Base-by-base conservation (phyloP, 169 alveolate species). In the Plasmodium falciparum region DNA sequence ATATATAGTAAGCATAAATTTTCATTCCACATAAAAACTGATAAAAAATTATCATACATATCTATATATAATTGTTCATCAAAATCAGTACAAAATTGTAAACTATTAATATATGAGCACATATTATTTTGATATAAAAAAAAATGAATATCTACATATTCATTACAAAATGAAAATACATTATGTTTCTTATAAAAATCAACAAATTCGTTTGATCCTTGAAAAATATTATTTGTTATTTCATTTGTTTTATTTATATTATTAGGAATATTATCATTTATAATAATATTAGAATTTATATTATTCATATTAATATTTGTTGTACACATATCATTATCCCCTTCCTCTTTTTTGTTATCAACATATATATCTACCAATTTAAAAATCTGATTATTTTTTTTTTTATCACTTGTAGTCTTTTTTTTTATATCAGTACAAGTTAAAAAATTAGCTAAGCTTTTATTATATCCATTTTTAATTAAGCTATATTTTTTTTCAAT, bases 11-110 rank as follows among this genome's bases (percentile, higher is more conserved):
- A 15, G 29, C 91, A 83, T 33, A 83, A 24, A 69, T 69, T 67
- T 69, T 83, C 91, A 20, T 58, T 58, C 91, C 91, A 83, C 52
- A 69, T 69, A 72, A 83, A 83, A 17, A 83, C 56, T 22, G 76
- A 73, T 58, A 83, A 58, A 83, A 54, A 83, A 49, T 39, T 43
- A 63, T 83, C 73, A 83, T 83, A 83, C 85, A 83, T 56, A 20
- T 83, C 91, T 54, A 69, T 4, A 61, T 83, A 83, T 47, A 83
- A 9, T 11, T 83, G 62, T 69, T 83, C 91, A 54, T 83, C 91
- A 69, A 69, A 83, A 56, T 83, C 83, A 54, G 83, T 69, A 15
- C 43, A 49, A 69, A 83, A 83, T 17, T 83, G 74, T 17, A 83
- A 17, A 49, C 22, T 47, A 62, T 69, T 83, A n/a, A 83, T 83